Conservation (phyloP, 805 yeast species). For the Citeromyces matritensis region DNA sequence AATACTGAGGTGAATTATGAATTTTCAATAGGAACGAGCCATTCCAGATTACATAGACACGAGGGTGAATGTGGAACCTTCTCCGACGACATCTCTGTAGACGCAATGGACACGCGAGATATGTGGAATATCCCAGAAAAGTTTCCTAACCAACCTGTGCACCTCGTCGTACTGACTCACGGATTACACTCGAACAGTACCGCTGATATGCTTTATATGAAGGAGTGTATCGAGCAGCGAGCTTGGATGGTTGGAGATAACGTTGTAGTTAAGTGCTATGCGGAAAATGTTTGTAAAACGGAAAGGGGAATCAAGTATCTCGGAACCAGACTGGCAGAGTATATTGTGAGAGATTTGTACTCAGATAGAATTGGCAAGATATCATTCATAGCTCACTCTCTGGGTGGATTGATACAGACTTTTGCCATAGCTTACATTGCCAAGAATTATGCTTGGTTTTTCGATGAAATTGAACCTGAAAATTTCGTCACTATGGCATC, state of each 20-base stretch:
- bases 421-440: constrained; percentile 78
- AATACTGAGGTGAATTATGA: constrained; percentile 57
- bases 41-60: constrained; percentile 14
- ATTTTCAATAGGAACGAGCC: constrained; percentile 36
- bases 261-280: constrained; percentile 68
- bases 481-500: constrained; percentile 78
- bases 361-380: constrained; percentile 39
- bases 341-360: constrained; percentile 39
- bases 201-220: constrained; percentile 80
- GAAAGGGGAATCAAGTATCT: constrained; percentile 77
- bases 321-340: constrained; percentile 72
- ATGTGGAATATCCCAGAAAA: constrained; percentile 63
- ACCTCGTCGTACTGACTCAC: constrained; percentile 77
- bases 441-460: constrained; percentile 55
- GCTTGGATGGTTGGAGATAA: constrained; percentile 35
- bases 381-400: constrained; percentile 85
- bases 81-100: constrained; percentile 24
- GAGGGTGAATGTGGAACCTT: not conserved
- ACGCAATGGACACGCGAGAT: constrained; percentile 43
- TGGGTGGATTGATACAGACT: constrained; percentile 87
- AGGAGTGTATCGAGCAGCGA: constrained; percentile 55
- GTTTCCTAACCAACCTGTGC: constrained; percentile 40
- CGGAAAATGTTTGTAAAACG: constrained; percentile 76
- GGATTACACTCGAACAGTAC: constrained; percentile 85
- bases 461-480: constrained; percentile 48